Base-by-base conservation (phyloP, 495 filamentous ascomycete species). In the Letharia columbiana region DNA sequence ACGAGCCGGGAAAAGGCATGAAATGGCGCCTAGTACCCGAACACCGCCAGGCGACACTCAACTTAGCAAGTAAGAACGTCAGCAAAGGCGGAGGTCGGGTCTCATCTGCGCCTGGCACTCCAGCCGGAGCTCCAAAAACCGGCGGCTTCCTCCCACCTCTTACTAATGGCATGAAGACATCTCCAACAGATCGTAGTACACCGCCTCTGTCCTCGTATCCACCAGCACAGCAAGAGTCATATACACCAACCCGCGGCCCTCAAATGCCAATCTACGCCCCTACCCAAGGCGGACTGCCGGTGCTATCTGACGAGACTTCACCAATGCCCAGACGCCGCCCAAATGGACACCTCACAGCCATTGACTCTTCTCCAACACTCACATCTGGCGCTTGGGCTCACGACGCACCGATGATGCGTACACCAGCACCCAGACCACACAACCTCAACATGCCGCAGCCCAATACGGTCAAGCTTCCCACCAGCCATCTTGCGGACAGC, bases 1-100 rank as follows among this genome's bases (percentile, higher is more conserved):
- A 98, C 70, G 95, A 98, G 72, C 94, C 94, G 3, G 94, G 94
- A 4, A 98, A 98, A 77, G 94, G 94, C 35, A 96, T 96, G 92
- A 96, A 97, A 73, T 98, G 94, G 94, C 86, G 89, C 75, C 89
- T 98, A 72, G 86, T 90, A 3, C 83, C 86, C 1, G 90, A 92
- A 62, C 78, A 86, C 52, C 87, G 89, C 39, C 89, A 96, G 9
- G 91, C 95, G 59, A 64, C 67, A n/a, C 58, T 73, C 11, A 50
- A 45, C 10, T 33, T 60, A 35, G 69, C 68, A 20, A 39, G 35
- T 7, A 69, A 69, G 49, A 63, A 71, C 6, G 31, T 56, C 17
- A 69, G 63, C 59, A 71, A 69, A 69, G 63, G 65, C 31, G 63
- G 67, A 71, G 66, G 65, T 44, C 77, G 84, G 40, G 80, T 80